A percentile compares a stretch with the other conserved stretches of the same genome.
Conservation (phyloP, 1,139 yeast genomes). For the Yamadazyma friedrichii region DNA sequence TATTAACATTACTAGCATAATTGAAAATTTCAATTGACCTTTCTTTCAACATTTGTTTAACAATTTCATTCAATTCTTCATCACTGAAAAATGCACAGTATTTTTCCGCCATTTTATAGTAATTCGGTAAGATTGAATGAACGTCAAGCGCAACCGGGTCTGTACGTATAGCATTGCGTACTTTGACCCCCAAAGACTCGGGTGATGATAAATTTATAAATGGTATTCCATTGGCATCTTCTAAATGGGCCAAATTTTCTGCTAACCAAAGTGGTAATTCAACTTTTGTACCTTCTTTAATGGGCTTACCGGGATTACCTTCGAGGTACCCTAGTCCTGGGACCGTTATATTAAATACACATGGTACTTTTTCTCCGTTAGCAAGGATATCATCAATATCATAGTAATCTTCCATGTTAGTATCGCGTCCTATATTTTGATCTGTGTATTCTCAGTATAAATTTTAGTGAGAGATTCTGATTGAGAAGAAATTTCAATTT, state of each 20-base stretch:
- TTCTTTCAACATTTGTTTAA: constrained; percentile 54
- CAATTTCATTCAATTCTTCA: constrained; percentile 55
- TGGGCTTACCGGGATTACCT: constrained; percentile 70
- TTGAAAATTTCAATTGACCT: constrained; percentile 73
- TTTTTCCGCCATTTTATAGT: constrained; percentile 64
- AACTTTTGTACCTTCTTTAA: constrained; percentile 62
- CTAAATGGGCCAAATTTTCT: constrained; percentile 64
- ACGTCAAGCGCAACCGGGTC: constrained; percentile 68
- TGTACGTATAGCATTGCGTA: constrained; percentile 79
- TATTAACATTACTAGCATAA: constrained; percentile 57
- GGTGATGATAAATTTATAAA: constrained; percentile 72
- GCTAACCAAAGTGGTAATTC: constrained; percentile 93
- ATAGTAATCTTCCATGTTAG: constrained; percentile 47
- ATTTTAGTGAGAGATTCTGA: background rate
- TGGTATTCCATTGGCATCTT: constrained; percentile 44
- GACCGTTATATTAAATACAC: constrained; percentile 71
- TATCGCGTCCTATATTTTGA: background rate
- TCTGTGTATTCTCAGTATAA: background rate
- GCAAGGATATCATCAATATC: constrained; percentile 88
- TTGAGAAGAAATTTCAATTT: background rate
- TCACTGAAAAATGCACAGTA: constrained; percentile 76
- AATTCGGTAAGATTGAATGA: constrained; percentile 64
- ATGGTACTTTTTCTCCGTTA: constrained; percentile 68
- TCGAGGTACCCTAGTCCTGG: constrained; percentile 89
- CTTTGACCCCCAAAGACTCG: constrained; percentile 58